phyloP scores from a whole-genome alignment of 257 asterid genomes.

The Orobanche coerulescens region DNA sequence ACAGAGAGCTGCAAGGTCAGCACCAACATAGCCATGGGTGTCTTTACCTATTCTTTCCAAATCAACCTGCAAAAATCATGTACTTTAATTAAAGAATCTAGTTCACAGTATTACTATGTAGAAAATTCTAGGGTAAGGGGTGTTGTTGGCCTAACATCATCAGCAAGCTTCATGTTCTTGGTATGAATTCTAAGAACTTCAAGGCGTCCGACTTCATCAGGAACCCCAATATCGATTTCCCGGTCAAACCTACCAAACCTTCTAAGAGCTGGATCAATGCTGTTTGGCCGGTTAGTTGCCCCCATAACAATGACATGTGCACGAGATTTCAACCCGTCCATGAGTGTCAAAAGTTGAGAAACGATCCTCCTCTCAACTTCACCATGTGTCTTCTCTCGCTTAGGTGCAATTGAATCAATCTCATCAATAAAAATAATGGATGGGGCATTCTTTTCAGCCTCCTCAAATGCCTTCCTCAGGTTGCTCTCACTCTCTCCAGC shows the following conservation, averaged over 20 bases:
- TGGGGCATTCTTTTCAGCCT: slow-evolving; percentile 62
- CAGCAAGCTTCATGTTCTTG: slow-evolving; percentile 52
- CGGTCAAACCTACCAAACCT: slow-evolving; percentile 48
- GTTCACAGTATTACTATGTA: not conserved
- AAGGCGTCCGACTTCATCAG: slow-evolving; percentile 59
- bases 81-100: not conserved
- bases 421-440: slow-evolving; percentile 55
- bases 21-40: slow-evolving; percentile 63
- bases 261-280: slow-evolving; percentile 44
- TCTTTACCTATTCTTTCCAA: slow-evolving; percentile 48
- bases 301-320: slow-evolving; percentile 45
- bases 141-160: slow-evolving; percentile 31
- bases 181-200: slow-evolving; percentile 55
- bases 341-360: slow-evolving; percentile 54
- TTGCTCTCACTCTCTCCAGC: slow-evolving; percentile 68
- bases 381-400: slow-evolving; percentile 52
- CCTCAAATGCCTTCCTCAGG: slow-evolving; percentile 55
- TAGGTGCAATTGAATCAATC: slow-evolving; percentile 52
- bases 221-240: slow-evolving; percentile 46
- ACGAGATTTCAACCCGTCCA: slow-evolving; percentile 57
- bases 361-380: slow-evolving; percentile 66
- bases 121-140: slow-evolving; percentile 1
- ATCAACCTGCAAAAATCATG: slow-evolving; percentile 35
- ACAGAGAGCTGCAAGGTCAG: slow-evolving; percentile 67
- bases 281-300: slow-evolving; percentile 41